Evolutionary conservation across 164 flowering plant species (phyloP).

Genomic region (Stephania yunnanensis): DNA sequence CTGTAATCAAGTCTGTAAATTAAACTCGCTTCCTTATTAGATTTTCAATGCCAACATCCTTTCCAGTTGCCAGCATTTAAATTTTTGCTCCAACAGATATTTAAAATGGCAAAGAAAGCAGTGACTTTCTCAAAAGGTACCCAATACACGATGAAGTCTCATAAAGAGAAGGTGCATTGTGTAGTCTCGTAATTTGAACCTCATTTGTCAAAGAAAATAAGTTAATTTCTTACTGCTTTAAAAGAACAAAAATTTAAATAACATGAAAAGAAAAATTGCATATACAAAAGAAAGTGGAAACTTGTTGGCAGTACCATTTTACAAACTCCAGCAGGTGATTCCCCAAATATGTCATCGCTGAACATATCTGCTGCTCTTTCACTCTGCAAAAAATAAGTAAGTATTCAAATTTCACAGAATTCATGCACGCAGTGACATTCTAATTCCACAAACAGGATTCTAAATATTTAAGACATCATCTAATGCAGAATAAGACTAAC

Average conservation of each 20-base stretch:
- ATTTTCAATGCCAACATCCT: neutral
- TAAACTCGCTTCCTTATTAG: neutral
- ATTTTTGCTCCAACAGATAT: neutral
- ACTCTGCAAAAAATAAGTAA: conserved; percentile 45
- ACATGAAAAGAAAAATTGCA: neutral
- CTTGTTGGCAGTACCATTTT: conserved; percentile 40
- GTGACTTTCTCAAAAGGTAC: neutral
- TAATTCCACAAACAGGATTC: neutral
- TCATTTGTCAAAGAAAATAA: too few species aligned
- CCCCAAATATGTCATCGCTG: conserved; percentile 98
- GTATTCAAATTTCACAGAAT: neutral
- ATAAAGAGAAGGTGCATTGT: neutral
- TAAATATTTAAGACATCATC: neutral
- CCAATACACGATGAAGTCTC: neutral
- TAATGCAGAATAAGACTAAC: neutral
- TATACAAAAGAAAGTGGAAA: neutral
- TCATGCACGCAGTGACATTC: neutral
- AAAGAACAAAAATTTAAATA: too few species aligned
- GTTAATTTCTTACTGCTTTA: too few species aligned
- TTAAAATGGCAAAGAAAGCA: neutral
- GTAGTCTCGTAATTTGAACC: neutral
- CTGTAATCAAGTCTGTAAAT: neutral
- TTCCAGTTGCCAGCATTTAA: neutral
- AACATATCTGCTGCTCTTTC: conserved; percentile 65
- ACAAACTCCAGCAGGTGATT: conserved; percentile 81